A percentile compares a stretch with the other conserved stretches of the same genome.
Evolutionary conservation across 2,329 filamentous ascomycete genomes (phyloP).

Genomic region (Fusarium sacchari): DNA sequence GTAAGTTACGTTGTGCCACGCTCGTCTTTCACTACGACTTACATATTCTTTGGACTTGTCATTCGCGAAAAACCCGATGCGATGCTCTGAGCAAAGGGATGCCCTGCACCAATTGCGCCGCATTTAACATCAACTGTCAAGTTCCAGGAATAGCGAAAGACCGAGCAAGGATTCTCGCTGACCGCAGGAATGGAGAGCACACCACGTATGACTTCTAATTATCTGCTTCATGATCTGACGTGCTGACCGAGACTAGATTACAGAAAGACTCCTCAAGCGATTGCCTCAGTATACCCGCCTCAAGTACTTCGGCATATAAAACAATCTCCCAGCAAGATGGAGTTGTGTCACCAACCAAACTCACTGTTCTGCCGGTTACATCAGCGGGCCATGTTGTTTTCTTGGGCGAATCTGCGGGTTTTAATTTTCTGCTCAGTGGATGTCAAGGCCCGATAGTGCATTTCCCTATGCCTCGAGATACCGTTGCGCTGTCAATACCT

Average conservation of each 20-base stretch:
- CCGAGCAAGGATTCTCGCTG: not conserved
- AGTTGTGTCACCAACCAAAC: not conserved
- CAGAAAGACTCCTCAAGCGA: not conserved
- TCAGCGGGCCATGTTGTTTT: not conserved
- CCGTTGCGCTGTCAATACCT: not conserved
- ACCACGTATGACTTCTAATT: not conserved
- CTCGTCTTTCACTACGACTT: not conserved
- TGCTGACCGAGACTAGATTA: not conserved
- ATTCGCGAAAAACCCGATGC: not conserved
- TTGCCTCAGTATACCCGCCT: fast-evolving
- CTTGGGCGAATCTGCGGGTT: not conserved
- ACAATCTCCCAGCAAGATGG: fast-evolving
- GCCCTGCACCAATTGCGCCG: not conserved
- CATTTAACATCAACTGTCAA: not conserved
- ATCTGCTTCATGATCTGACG: not conserved
- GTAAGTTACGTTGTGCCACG: not conserved
- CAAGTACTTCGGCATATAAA: not conserved
- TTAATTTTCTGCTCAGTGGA: not conserved
- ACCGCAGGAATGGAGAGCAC: not conserved
- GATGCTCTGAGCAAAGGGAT: not conserved
- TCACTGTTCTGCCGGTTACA: not conserved
- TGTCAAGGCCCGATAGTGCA: not conserved
- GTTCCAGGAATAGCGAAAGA: not conserved
- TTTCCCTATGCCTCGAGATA: not conserved
- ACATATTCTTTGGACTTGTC: not conserved